Base-by-base conservation (phyloP, 345 rosid species). In the Syzygium oleosum region DNA sequence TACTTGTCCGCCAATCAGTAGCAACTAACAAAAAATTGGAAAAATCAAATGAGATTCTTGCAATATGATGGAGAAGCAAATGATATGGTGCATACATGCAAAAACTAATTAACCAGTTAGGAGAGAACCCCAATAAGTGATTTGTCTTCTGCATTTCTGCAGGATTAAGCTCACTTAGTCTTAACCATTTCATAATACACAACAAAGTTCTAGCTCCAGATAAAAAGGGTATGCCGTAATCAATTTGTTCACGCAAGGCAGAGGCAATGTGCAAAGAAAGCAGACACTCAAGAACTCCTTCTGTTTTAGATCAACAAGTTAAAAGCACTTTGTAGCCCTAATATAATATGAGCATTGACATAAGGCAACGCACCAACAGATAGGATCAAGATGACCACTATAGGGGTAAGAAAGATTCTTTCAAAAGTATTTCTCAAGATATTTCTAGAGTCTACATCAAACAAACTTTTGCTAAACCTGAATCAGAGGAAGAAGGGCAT, bases 401-500 rank as follows among this genome's bases (percentile, higher is more conserved):
- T 9, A 73, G 38, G 49, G 49, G 49, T 73, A 22, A 73, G 14
- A 73, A 73, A 73, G 49, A 73, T 38, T 73, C 46, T 73, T 73
- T 38, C 49, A 73, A 34, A 73, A 34, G 80, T 19, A 85, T 59
- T 43, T 85, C 41, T 25, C 73, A 22, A 85, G 23, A 17, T 59
- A 31, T 25, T 61, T 43, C 52, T 27, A 52, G 79, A 85, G 78
- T 52, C 58, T 86, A 51, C 53, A 59, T 34, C 65, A 34, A 84
- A 52, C 29, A 78, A 23, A 84, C 78, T 88, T 54, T 87, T 22
- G 34, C 25, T 68, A 87, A 89, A 97, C 99, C 96, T 97, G 97
- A 87, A 93, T 88, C 90, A 97, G 90, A 77, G 99, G 98, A 92
- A 94, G 95, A 46, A 97, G 91, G 29, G 97, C 98, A 43, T 91